phyloP scores from a whole-genome alignment of 495 filamentous ascomycete species.

The Friedmanniomyces simplex region DNA sequence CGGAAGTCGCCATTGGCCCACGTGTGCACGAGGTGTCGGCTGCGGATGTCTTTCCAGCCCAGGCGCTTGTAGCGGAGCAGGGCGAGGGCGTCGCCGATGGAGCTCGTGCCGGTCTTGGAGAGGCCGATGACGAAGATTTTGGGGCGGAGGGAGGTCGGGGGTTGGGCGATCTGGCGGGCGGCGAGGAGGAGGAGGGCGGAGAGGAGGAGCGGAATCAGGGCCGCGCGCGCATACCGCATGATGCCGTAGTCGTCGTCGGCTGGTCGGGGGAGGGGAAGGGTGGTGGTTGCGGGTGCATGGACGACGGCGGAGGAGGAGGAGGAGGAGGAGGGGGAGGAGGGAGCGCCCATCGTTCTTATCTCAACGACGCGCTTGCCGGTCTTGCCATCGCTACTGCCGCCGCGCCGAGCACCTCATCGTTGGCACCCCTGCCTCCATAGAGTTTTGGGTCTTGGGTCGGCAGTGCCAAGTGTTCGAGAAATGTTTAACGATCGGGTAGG shows the following conservation, averaged over 20 bases:
- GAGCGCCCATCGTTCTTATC: too few species aligned
- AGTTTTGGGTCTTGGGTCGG: too few species aligned
- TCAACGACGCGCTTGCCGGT: too few species aligned
- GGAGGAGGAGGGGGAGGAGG: too few species aligned
- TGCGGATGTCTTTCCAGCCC: slow-evolving; percentile 18
- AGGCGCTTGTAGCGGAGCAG: slow-evolving; percentile 12
- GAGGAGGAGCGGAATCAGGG: slow-evolving; percentile 9
- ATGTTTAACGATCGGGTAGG: neutral
- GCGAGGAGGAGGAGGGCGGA: slow-evolving; percentile 1
- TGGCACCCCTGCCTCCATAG: too few species aligned
- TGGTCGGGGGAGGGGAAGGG: neutral
- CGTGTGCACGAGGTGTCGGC: slow-evolving; percentile 15
- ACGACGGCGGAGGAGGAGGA: too few species aligned
- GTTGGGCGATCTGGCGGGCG: slow-evolving; percentile 12
- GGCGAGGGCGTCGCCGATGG: slow-evolving; percentile 15
- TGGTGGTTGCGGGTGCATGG: too few species aligned
- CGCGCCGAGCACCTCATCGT: too few species aligned
- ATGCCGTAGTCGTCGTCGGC: neutral
- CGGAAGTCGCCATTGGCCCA: slow-evolving; percentile 8
- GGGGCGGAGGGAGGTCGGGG: slow-evolving; percentile 3
- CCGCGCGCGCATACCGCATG: slow-evolving; percentile 5
- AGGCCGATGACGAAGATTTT: slow-evolving; percentile 17
- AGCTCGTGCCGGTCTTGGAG: slow-evolving; percentile 16
- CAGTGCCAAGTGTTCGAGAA: neutral
- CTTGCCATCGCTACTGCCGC: neutral